Percentiles rank a stretch among this genome's conserved stretches.
These are phyloP conservation scores for Deinandra increscens DNA, from an alignment of 129 eudicot genomes.

Conservation along the genomic window DNA sequence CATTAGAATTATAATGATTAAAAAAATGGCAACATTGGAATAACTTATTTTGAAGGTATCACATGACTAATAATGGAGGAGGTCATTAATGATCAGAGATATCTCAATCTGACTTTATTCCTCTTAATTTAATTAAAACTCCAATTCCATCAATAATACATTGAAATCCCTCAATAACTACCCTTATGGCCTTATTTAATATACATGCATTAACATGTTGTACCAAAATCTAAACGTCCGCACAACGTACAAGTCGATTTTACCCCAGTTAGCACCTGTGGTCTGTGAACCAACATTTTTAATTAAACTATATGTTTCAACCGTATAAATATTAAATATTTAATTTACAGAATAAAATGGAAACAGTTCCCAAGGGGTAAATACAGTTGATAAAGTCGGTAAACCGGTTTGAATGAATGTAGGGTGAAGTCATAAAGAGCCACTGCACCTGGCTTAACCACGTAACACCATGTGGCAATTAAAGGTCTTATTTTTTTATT, in stretches of 20 bases:
- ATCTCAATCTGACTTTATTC: constrained; percentile 32
- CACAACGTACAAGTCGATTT: constrained; percentile 8
- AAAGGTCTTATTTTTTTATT: background rate
- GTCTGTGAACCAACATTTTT: constrained; percentile 15
- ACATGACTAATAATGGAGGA: constrained; percentile 30
- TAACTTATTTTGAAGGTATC: constrained; percentile 15
- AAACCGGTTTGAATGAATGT: constrained; percentile 41
- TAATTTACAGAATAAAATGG: background rate
- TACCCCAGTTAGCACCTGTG: constrained; percentile 8
- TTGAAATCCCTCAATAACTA: background rate
- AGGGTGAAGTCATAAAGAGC: constrained; percentile 31
- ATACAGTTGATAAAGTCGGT: constrained; percentile 41
- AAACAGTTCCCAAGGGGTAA: constrained; percentile 29
- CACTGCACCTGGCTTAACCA: constrained; percentile 40
- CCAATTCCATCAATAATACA: constrained; percentile 21
- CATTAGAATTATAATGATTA: background rate
- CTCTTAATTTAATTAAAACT: constrained; percentile 15
- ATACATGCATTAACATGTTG: constrained; percentile 12
- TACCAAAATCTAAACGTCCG: background rate
- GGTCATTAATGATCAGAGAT: constrained; percentile 32
- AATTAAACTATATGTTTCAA: background rate
- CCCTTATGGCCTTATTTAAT: background rate
- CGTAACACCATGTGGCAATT: constrained; percentile 37
- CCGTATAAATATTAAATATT: background rate
- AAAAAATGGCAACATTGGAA: background rate